Percentiles rank a stretch among this genome's conserved stretches.
Evolutionary conservation across 2,329 filamentous ascomycete species (phyloP).

Genomic region (Onygenales sp.): DNA sequence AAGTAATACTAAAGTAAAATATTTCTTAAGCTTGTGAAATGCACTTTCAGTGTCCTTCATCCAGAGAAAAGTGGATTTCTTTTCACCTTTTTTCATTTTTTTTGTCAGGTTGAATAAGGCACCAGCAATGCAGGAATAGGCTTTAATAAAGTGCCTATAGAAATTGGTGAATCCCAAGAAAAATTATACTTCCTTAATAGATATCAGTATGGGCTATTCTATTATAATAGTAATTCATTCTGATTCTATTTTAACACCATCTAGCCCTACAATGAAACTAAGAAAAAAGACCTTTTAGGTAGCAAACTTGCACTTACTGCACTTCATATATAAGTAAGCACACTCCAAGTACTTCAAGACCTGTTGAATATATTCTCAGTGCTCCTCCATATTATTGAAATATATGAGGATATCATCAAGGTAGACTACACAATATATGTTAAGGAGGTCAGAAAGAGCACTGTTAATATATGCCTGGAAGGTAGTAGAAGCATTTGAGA

Average conservation of each 20-base stretch:
- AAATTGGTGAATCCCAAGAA: conserved; percentile 28
- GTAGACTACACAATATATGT: not conserved
- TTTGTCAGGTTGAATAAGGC: conserved; percentile 12
- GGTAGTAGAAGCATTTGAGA: not conserved
- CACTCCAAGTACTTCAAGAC: conserved; percentile 4
- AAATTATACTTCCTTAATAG: conserved; percentile 12
- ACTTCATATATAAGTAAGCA: conserved; percentile 5
- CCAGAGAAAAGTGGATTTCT: conserved; percentile 1
- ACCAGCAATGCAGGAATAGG: conserved; percentile 13
- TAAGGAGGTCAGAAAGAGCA: not conserved
- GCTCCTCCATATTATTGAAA: conserved; percentile 1
- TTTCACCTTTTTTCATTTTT: not conserved
- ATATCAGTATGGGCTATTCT: conserved; percentile 15
- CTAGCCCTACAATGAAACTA: conserved; percentile 8
- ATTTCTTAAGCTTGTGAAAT: conserved; percentile 10
- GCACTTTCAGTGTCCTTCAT: conserved; percentile 7
- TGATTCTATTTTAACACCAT: conserved; percentile 12
- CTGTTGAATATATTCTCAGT: conserved; percentile 3
- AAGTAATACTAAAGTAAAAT: conserved; percentile 12
- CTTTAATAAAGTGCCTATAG: conserved; percentile 21
- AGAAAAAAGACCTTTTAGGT: conserved; percentile 8
- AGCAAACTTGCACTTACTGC: conserved; percentile 11
- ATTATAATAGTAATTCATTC: conserved; percentile 12
- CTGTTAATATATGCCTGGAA: not conserved
- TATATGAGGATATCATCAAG: conserved; percentile 2